Conservation (phyloP, 2,329 filamentous ascomycete species). For the Diaporthe humulicola region DNA sequence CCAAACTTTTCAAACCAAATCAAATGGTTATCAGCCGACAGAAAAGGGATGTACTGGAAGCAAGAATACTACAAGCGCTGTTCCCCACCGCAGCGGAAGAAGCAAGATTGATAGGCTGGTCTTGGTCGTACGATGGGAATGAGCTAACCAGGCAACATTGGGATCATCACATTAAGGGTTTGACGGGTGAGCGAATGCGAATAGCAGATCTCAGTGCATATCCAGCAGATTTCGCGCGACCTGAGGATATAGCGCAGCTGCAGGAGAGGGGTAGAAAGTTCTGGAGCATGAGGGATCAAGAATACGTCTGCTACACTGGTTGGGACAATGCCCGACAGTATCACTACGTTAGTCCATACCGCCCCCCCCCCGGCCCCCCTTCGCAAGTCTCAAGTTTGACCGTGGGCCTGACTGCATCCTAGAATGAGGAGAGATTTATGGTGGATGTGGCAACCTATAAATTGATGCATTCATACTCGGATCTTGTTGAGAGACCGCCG, state of each 20-base stretch:
- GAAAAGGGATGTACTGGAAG: background rate
- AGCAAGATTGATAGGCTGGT: background rate
- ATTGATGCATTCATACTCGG: background rate
- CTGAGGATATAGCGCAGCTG: background rate
- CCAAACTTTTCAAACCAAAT: background rate
- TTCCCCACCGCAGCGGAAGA: background rate
- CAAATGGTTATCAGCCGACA: background rate
- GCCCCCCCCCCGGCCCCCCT: too few species aligned
- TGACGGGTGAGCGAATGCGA: background rate
- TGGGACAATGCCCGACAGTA: background rate
- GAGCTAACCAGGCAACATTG: background rate
- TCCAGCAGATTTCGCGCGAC: background rate
- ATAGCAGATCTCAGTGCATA: background rate
- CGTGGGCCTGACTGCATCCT: background rate
- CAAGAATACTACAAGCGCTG: background rate
- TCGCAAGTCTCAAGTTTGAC: accelerated
- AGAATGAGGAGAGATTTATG: background rate
- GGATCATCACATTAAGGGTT: accelerated
- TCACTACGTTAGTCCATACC: background rate
- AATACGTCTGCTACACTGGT: background rate
- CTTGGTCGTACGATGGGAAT: background rate
- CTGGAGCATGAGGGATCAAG: background rate
- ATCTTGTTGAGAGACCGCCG: too few species aligned
- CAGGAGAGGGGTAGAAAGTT: background rate
- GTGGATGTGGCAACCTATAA: background rate